Conservation (phyloP, 2,329 filamentous ascomycete genomes). For the Colletotrichum neosansevieriae region DNA sequence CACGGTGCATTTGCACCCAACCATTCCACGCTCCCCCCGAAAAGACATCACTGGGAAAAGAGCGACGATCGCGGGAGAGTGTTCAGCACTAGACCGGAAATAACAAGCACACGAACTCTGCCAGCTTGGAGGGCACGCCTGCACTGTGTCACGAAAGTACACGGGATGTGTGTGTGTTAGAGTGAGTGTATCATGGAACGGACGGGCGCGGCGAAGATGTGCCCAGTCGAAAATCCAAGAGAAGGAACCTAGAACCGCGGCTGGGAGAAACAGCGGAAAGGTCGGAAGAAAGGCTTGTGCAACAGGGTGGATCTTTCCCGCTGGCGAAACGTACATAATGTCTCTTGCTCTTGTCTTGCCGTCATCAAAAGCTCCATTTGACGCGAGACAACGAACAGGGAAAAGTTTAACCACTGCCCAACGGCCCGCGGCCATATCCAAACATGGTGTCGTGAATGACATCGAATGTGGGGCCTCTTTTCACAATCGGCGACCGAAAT, state of each 20-base stretch:
- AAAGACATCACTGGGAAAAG: not conserved
- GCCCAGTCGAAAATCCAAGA: not conserved
- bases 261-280: not conserved
- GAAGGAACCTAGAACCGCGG: constrained; percentile 10
- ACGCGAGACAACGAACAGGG: not conserved
- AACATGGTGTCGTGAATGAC: not conserved
- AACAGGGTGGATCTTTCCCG: not conserved
- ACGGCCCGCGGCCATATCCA: not conserved
- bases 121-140: not conserved
- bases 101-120: not conserved
- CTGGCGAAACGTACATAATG: constrained; percentile 19
- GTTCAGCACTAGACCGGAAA: not conserved
- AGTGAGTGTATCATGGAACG: not conserved
- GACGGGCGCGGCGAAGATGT: not conserved
- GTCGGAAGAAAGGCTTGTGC: not conserved
- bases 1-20: constrained; percentile 29
- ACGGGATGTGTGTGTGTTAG: not conserved
- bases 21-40: not conserved
- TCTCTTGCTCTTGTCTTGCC: constrained; percentile 16
- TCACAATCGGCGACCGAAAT: not conserved
- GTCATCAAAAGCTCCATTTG: not conserved
- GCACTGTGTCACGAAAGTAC: constrained; percentile 22
- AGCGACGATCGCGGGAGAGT: not conserved
- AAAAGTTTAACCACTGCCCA: not conserved
- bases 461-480: not conserved